Conservation (phyloP, 371 early-diverging fungal genomes). For the Saksenaea vasiformis region DNA sequence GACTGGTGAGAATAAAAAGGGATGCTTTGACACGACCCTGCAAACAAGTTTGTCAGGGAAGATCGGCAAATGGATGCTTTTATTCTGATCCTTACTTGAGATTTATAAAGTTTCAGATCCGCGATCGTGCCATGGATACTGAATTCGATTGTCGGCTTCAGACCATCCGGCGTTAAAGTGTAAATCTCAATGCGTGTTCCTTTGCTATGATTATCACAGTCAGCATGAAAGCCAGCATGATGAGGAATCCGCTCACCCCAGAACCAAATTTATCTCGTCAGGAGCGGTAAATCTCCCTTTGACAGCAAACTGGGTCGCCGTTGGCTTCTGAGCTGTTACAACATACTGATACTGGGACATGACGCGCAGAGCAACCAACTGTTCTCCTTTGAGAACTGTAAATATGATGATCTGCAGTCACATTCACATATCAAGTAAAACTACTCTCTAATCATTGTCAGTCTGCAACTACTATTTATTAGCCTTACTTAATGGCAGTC, state of each 20-base stretch:
- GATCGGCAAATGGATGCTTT: background rate
- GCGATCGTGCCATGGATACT: conserved; percentile 74
- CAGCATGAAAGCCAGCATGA: background rate
- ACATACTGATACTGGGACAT: conserved; percentile 55
- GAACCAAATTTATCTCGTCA: conserved; percentile 65
- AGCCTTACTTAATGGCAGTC: too few relatives aligned
- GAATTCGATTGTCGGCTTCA: conserved; percentile 68
- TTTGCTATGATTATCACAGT: conserved; percentile 50
- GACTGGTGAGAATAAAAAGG: conserved; percentile 61
- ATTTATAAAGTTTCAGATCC: conserved; percentile 57
- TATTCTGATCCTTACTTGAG: conserved; percentile 42
- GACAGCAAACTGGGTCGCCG: conserved; percentile 55
- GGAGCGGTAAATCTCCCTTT: conserved; percentile 70
- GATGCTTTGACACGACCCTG: conserved; percentile 54
- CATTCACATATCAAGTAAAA: background rate
- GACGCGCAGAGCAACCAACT: conserved; percentile 8
- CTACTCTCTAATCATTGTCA: background rate
- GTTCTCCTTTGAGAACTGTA: background rate
- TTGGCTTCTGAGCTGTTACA: conserved; percentile 56
- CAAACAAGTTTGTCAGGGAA: background rate
- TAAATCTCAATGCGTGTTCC: conserved; percentile 75
- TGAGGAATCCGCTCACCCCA: conserved; percentile 53
- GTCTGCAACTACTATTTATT: background rate
- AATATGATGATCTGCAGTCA: background rate
- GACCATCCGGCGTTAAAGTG: conserved; percentile 56